A percentile compares a stretch with the other conserved stretches of the same genome.
phyloP scores from a whole-genome alignment of 179 eudicot genomes.

The Vitellaria paradoxa region DNA sequence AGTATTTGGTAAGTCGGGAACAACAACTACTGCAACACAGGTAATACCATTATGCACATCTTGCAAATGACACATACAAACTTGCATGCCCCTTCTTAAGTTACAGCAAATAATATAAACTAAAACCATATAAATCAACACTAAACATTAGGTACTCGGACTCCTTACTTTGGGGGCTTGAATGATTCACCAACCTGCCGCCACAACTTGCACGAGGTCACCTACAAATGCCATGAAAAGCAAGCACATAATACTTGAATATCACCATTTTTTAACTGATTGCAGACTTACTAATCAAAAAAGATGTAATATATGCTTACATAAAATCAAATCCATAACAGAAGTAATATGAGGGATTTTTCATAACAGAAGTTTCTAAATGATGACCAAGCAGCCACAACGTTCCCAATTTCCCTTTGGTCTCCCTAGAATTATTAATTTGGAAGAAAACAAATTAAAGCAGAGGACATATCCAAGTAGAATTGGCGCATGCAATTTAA shows the following conservation, averaged over 20 bases:
- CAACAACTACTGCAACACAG: neutral
- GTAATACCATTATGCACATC: neutral
- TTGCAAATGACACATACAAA: neutral
- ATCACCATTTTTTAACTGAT: neutral
- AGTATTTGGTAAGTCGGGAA: slow-evolving; percentile 6
- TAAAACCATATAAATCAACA: neutral
- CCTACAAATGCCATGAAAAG: slow-evolving; percentile 28
- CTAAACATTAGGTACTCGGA: slow-evolving; percentile 1
- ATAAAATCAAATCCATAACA: neutral
- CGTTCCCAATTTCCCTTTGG: neutral
- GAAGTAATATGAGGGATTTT: neutral
- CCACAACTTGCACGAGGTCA: slow-evolving; percentile 57
- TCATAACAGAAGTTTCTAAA: neutral
- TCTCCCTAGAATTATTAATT: neutral
- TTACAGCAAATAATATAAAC: neutral
- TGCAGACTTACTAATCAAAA: neutral
- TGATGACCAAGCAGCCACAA: neutral
- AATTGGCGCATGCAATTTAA: neutral
- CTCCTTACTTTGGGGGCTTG: slow-evolving; percentile 58
- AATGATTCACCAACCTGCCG: slow-evolving; percentile 64
- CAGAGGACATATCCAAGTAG: neutral
- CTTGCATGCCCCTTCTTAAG: neutral
- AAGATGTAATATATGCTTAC: slow-evolving; percentile 9
- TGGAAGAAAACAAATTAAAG: neutral
- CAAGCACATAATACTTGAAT: slow-evolving; percentile 9